These are phyloP conservation scores for Vanrija sp. DNA, from an alignment of 1,284 basidiomycete genomes.

Conservation along the genomic window DNA sequence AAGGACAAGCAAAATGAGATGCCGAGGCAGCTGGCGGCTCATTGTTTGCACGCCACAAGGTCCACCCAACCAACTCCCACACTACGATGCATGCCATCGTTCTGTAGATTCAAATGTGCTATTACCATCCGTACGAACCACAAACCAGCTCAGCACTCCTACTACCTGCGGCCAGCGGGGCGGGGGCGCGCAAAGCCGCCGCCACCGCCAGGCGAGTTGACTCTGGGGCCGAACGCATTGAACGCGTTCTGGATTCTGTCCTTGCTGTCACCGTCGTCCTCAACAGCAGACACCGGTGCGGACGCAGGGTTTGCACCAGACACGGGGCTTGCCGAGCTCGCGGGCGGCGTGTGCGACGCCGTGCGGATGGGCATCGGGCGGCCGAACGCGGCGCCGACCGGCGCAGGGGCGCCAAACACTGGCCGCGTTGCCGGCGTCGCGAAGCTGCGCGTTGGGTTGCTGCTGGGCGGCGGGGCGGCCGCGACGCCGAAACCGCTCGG, in stretches of 20 bases:
- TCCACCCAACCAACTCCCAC: too few relatives aligned
- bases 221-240: conserved; percentile 47
- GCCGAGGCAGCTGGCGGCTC: too few relatives aligned
- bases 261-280: conserved; percentile 38
- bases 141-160: too few relatives aligned
- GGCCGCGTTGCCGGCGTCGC: conserved; percentile 25
- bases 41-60: too few relatives aligned
- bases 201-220: conserved; percentile 25
- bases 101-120: too few relatives aligned
- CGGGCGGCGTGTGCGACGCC: conserved; percentile 18
- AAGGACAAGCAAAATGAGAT: too few relatives aligned
- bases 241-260: conserved; percentile 42
- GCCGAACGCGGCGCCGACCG: conserved; percentile 14
- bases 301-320: background rate
- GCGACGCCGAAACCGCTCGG: conserved; percentile 21
- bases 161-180: conserved; percentile 39
- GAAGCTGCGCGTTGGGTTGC: conserved; percentile 10
- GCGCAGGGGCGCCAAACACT: conserved; percentile 16
- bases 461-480: conserved; percentile 12
- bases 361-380: conserved; percentile 18
- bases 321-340: conserved; percentile 17
- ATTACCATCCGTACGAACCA: too few relatives aligned
- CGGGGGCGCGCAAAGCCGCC: conserved; percentile 43
- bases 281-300: conserved; percentile 9
- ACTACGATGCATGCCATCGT: too few relatives aligned